Evolutionary conservation across 441 rosid genomes (phyloP), one percentile per base, ranked within the genome.

Genomic region (Metrosideros polymorpha): DNA sequence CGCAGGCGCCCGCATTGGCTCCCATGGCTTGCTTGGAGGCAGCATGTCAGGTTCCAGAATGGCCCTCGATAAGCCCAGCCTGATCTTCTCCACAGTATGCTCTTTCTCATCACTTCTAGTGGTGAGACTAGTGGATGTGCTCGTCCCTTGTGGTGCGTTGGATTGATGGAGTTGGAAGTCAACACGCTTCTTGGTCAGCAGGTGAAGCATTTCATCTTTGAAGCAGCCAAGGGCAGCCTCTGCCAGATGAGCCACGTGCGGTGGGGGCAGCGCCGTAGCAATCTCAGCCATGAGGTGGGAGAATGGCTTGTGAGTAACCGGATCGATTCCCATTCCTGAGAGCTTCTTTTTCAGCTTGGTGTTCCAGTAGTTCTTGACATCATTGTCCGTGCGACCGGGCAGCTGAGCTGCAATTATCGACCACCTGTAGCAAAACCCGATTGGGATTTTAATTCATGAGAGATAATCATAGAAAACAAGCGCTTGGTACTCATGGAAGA

Each of bases 241-340:
- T 2, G 98, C 98, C 0, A 98, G 95, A 90, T 95, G 94, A 91
- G 97, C 95, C 85, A 95, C 97, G 82, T 98, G 99, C 3, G 99
- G 99, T 6, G 99, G 98, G 5, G 98, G 96, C 50, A 98, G 91
- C 3, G 98, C 95, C 87, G 98, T 95, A 84, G 99, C 98, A 7
- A 98, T 98, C 94, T 98, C 98, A 9, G 98, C 99, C 98, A 98
- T 96, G 83, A 98, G 98, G 84, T 98, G 99, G 14, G 99, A 95
- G 89, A 97, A 96, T 30, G 99, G 97, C 89, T 98, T 98, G 96
- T 98, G 99, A 56, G 99, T 98, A 35, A 96, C 98, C 0, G 99
- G 99, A 88, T 96, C 99, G 39, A 96, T 96, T 14, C 98, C 99
- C 98, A 95, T 95, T 10, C 98, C 99, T 3, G 98, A 95, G 86